phyloP scores from a whole-genome alignment of 2,329 filamentous ascomycete genomes.

The Cladosporium cucumerinum region DNA sequence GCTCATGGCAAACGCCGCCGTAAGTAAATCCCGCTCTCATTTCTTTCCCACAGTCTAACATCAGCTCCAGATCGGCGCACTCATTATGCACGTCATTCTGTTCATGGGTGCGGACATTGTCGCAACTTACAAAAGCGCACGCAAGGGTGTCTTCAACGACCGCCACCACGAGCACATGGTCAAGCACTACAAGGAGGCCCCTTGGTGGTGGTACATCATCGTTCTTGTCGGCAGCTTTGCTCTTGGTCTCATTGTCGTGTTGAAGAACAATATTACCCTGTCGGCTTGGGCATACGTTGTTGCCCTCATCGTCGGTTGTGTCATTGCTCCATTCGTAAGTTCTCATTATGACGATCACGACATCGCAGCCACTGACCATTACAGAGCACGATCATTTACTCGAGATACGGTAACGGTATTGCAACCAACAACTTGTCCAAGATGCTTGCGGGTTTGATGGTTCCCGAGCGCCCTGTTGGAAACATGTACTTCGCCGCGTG shows the following conservation, averaged over 20 bases:
- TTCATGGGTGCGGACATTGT: slow-evolving; percentile 57
- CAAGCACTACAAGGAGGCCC: slow-evolving; percentile 51
- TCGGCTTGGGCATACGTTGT: slow-evolving; percentile 36
- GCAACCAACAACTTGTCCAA: slow-evolving; percentile 59
- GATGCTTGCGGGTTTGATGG: slow-evolving; percentile 52
- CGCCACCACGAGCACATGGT: slow-evolving; percentile 52
- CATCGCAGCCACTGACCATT: background rate
- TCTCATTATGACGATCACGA: background rate
- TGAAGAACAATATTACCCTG: slow-evolving; percentile 33
- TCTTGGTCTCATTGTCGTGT: slow-evolving; percentile 27
- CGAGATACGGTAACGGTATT: slow-evolving; percentile 54
- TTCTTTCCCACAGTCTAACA: background rate
- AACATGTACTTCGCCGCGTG: slow-evolving; percentile 60
- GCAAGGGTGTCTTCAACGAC: slow-evolving; percentile 29
- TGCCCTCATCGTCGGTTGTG: slow-evolving; percentile 17
- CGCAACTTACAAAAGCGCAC: slow-evolving; percentile 48
- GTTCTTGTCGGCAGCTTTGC: slow-evolving; percentile 33
- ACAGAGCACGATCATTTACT: slow-evolving; percentile 41
- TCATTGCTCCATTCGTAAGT: slow-evolving; percentile 48
- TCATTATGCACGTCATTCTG: slow-evolving; percentile 51
- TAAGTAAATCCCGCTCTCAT: slow-evolving; percentile 11
- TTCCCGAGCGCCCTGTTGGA: slow-evolving; percentile 51
- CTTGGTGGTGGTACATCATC: slow-evolving; percentile 37
- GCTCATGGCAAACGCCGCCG: slow-evolving; percentile 56
- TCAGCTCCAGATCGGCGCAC: slow-evolving; percentile 47